Base-by-base conservation (phyloP, 768 basidiomycete genomes). In the Mycena kentingensis region DNA sequence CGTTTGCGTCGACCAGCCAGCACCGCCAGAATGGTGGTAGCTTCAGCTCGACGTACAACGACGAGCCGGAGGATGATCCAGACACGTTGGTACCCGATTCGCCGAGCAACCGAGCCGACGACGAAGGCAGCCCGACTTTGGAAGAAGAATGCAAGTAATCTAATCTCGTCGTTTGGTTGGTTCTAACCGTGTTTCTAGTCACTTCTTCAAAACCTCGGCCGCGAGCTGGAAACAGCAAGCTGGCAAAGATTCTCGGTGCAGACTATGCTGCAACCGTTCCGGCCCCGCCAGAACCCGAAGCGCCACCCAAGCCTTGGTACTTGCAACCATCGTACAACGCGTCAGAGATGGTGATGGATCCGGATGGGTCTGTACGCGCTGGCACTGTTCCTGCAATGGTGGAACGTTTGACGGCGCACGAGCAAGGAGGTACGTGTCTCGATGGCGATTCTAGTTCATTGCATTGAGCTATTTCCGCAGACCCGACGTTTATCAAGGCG, bases 371-470 rank as follows among this genome's bases (percentile, higher is more conserved):
- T 39, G 86, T 98, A 49, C 82, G 87, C 36, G 97, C 89, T 25
- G 97, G 94, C 3, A 93, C 94, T 0, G 77, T 95, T 1, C 72
- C 81, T 18, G 93, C 93, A 2, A 74, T 98, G 11, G 87, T 98
- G 2, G 93, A 94, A 65, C 84, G 91, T 10, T 73, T 98, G 45
- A 98, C 97, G 3, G 85, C 89, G 15, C 96, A 99, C 64, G 93
- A 95, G 57, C 82, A 86, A 62, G 83, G 84, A 48, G 90, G 93
- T 92, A 60, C 63, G 85, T 66, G n/a, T 37, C n/a, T n/a, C 29
- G 7, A 21, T 29, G 11, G 24, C 46, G 26, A 34, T 39, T 41
- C 37, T 28, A 11, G 16, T 34, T 42, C 19, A 31, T 46, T 57
- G 29, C 54, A 41, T 21, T 25, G 29, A 25, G 48, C 21, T 54